Evolutionary conservation across 768 basidiomycete genomes (phyloP).

Genomic region (Rubroboletus satanas): DNA sequence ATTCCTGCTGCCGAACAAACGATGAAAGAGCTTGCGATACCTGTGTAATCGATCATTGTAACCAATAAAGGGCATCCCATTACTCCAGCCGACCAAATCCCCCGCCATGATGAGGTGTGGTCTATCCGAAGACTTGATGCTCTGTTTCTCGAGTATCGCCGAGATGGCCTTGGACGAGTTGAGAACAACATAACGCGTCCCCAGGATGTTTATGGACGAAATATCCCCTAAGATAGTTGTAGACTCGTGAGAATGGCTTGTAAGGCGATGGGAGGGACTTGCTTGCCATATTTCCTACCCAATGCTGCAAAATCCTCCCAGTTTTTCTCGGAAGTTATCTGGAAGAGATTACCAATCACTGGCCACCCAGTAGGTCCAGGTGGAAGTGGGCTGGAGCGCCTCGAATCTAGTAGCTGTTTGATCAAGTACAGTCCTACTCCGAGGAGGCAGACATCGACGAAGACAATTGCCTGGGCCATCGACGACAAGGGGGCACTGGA

Average conservation of each 20-base stretch:
- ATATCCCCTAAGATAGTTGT: slow-evolving; percentile 28
- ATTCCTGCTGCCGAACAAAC: slow-evolving; percentile 10
- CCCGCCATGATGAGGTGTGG: slow-evolving; percentile 14
- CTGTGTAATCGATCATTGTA: slow-evolving; percentile 10
- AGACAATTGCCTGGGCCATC: neutral
- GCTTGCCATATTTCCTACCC: slow-evolving; percentile 50
- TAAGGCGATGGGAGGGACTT: neutral
- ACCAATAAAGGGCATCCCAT: slow-evolving; percentile 5
- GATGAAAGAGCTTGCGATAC: slow-evolving; percentile 14
- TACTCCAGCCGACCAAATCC: slow-evolving; percentile 17
- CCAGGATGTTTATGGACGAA: slow-evolving; percentile 31
- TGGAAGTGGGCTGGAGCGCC: slow-evolving; percentile 5
- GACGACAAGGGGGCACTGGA: neutral
- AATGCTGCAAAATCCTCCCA: slow-evolving; percentile 55
- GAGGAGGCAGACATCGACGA: slow-evolving; percentile 14
- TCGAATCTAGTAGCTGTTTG: neutral
- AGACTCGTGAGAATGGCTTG: neutral
- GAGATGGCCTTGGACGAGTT: slow-evolving; percentile 43
- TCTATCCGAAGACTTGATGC: slow-evolving; percentile 46
- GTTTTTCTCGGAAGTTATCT: slow-evolving; percentile 47
- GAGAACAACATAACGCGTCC: slow-evolving; percentile 47
- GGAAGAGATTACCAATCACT: slow-evolving; percentile 50
- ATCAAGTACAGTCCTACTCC: slow-evolving; percentile 11
- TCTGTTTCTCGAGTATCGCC: slow-evolving; percentile 51
- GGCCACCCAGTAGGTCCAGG: slow-evolving; percentile 31